These are phyloP conservation scores for Rosa lucieae DNA, from an alignment of 306 rosid genomes.

Conservation along the genomic window DNA sequence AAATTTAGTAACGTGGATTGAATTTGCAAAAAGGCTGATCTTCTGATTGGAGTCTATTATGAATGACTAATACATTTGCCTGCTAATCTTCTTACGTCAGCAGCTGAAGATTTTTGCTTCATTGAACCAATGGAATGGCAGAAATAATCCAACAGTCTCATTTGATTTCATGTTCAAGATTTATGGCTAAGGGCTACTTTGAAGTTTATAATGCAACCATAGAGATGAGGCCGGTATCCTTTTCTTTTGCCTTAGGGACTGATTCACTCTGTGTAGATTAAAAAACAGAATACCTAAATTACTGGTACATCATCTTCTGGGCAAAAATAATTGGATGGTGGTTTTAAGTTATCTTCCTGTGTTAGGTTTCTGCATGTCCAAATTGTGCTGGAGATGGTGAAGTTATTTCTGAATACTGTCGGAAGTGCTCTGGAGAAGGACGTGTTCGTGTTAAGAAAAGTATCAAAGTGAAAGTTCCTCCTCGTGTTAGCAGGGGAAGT, in stretches of 20 bases:
- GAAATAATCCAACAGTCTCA: too few relatives aligned
- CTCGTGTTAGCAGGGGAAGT: slow-evolving; percentile 88
- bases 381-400: slow-evolving; percentile 93
- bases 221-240: too few relatives aligned
- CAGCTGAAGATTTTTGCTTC: too few relatives aligned
- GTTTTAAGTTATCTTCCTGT: neutral
- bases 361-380: slow-evolving; percentile 89
- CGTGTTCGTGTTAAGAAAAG: slow-evolving; percentile 74
- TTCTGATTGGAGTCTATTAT: too few relatives aligned
- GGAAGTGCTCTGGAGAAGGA: slow-evolving; percentile 91
- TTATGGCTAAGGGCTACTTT: neutral
- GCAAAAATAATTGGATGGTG: neutral
- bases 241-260: too few relatives aligned
- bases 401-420: slow-evolving; percentile 80
- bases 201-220: neutral
- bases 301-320: neutral
- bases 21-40: too few relatives aligned
- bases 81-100: too few relatives aligned
- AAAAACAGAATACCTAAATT: neutral
- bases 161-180: too few relatives aligned
- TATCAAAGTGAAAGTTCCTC: slow-evolving; percentile 92
- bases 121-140: too few relatives aligned
- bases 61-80: too few relatives aligned
- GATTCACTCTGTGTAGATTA: too few relatives aligned
- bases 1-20: too few relatives aligned